A percentile compares a stretch with the other conserved stretches of the same genome.
These are phyloP conservation scores for Boletellus ananiceps DNA, from an alignment of 768 basidiomycete genomes.

Conservation along the genomic window DNA sequence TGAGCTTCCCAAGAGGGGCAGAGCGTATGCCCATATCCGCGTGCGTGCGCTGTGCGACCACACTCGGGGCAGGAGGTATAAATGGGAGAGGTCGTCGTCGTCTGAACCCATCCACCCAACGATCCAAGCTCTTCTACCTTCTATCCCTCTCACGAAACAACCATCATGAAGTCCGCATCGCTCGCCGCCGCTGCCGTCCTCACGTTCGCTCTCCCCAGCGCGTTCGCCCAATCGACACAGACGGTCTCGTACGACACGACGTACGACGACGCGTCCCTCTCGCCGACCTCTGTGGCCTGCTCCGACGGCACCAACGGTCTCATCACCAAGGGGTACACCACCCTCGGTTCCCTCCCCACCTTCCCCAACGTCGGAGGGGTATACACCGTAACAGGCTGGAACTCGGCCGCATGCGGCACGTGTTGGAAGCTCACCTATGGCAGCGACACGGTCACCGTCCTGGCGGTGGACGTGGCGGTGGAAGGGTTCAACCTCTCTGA, in stretches of 20 bases:
- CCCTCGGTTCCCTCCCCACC: constrained; percentile 28
- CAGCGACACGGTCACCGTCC: constrained; percentile 12
- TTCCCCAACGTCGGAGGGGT: constrained; percentile 34
- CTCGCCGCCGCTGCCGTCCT: constrained; percentile 6
- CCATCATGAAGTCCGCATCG: constrained; percentile 25
- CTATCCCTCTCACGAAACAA: neutral
- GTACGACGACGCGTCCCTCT: constrained; percentile 25
- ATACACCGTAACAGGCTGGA: constrained; percentile 28
- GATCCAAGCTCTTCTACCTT: neutral
- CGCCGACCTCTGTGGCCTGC: constrained; percentile 26
- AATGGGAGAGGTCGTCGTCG: neutral
- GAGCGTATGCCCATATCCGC: neutral
- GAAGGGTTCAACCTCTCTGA: constrained; percentile 46
- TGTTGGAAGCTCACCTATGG: constrained; percentile 30
- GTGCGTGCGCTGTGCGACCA: neutral
- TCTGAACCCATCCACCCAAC: neutral
- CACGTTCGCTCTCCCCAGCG: constrained; percentile 11
- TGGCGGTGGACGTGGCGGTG: constrained; percentile 27
- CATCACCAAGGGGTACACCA: constrained; percentile 28
- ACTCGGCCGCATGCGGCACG: constrained; percentile 31
- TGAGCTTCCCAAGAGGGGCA: neutral
- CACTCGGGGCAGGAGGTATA: constrained; percentile 7
- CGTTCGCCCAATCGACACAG: constrained; percentile 10
- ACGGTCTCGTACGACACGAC: constrained; percentile 29
- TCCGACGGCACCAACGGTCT: constrained; percentile 33